Conservation (phyloP, 2,329 filamentous ascomycete species). For the Raffaelea albimanens region DNA sequence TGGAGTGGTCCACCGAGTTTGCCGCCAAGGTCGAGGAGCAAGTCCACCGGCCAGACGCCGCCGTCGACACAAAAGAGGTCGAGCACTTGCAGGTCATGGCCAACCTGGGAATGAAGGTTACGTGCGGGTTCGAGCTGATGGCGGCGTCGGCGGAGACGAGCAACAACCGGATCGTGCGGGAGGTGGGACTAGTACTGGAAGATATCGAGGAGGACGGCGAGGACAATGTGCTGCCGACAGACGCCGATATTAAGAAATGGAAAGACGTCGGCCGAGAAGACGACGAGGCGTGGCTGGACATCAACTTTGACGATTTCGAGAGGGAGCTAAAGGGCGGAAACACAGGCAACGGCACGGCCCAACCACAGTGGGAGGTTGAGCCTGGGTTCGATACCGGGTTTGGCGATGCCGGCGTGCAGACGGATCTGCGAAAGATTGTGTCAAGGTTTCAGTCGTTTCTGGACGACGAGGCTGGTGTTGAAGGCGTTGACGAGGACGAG, state of each 20-base stretch:
- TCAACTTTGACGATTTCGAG: slow-evolving; percentile 84
- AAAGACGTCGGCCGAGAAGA: slow-evolving; percentile 54
- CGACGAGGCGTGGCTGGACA: slow-evolving; percentile 84
- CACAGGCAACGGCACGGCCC: slow-evolving; percentile 22
- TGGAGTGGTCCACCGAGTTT: slow-evolving; percentile 35
- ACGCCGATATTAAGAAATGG: slow-evolving; percentile 68
- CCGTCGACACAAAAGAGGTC: slow-evolving; percentile 9
- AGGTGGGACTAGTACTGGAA: slow-evolving; percentile 66
- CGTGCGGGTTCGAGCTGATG: slow-evolving; percentile 87
- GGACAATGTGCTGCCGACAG: slow-evolving; percentile 49
- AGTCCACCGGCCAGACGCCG: background rate
- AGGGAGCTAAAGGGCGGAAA: slow-evolving; percentile 67
- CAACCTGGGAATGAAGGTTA: slow-evolving; percentile 79
- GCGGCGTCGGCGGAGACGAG: slow-evolving; percentile 56
- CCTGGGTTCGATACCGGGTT: slow-evolving; percentile 30
- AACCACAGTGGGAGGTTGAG: too few relatives aligned
- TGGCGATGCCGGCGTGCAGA: slow-evolving; percentile 58
- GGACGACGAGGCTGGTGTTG: slow-evolving; percentile 69
- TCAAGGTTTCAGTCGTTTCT: slow-evolving; percentile 88
- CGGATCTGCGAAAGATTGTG: slow-evolving; percentile 82
- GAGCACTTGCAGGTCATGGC: slow-evolving; percentile 26
- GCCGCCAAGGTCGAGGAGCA: slow-evolving; percentile 13
- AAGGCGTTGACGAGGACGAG: slow-evolving; percentile 65
- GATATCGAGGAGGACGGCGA: slow-evolving; percentile 67
- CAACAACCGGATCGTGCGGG: slow-evolving; percentile 59